A percentile compares a stretch with the other conserved stretches of the same genome.
Conservation (phyloP, 2,329 filamentous ascomycete species). For the Ophiostoma quercus region DNA sequence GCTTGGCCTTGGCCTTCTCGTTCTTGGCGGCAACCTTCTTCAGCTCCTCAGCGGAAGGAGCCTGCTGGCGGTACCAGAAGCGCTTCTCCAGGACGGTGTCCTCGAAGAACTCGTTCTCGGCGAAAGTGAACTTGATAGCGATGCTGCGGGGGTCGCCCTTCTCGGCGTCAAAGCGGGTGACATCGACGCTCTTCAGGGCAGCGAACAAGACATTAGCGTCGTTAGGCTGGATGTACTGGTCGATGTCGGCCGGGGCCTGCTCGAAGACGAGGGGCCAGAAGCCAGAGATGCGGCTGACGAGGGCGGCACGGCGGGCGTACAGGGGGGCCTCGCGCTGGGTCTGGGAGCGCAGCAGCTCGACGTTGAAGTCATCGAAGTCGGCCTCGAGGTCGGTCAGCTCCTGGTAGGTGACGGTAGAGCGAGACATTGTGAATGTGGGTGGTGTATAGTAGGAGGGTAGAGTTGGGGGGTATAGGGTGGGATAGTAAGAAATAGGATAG, state of each 20-base stretch:
- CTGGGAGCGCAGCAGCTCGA: conserved; percentile 74
- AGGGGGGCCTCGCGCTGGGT: conserved; percentile 62
- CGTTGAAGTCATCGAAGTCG: conserved; percentile 78
- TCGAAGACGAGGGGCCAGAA: conserved; percentile 97
- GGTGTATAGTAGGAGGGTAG: not conserved
- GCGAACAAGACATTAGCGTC: conserved; percentile 70
- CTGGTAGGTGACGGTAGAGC: conserved; percentile 56
- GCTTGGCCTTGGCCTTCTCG: conserved; percentile 11
- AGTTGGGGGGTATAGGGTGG: not conserved
- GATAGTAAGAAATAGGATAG: not conserved
- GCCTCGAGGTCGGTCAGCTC: conserved; percentile 74
- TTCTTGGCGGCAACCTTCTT: conserved; percentile 3
- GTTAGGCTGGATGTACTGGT: conserved; percentile 77
- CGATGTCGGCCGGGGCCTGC: conserved; percentile 77
- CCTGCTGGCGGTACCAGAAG: conserved; percentile 66
- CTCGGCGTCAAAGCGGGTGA: conserved; percentile 76
- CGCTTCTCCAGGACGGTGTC: conserved; percentile 79
- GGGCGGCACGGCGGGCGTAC: conserved; percentile 68
- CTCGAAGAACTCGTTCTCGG: conserved; percentile 75
- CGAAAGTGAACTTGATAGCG: conserved; percentile 71
- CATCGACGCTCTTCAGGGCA: conserved; percentile 61
- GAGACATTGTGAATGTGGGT: conserved; percentile 11
- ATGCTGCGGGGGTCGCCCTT: conserved; percentile 65
- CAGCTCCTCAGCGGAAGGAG: not conserved
- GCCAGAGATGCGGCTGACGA: conserved; percentile 68